Conservation (phyloP, 2,329 filamentous ascomycete genomes). For the Ascomycota sp. region DNA sequence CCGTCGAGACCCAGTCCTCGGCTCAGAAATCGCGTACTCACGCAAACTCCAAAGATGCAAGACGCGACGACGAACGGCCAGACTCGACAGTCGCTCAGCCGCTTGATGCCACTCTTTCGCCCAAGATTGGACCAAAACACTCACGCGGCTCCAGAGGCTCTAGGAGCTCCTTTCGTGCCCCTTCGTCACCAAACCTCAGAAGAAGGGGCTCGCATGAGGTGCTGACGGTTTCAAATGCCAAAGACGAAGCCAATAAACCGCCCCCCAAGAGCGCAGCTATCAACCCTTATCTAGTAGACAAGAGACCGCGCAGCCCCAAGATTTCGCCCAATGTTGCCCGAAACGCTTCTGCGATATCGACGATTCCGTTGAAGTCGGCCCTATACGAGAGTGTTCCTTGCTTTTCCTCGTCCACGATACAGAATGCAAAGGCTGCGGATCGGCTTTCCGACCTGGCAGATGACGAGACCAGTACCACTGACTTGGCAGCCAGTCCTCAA, state of each 20-base stretch:
- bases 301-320: conserved; percentile 12
- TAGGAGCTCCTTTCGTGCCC: conserved; percentile 4
- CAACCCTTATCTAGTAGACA: conserved; percentile 14
- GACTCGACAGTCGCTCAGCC: not conserved
- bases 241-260: conserved; percentile 12
- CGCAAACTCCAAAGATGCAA: not conserved
- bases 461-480: conserved; percentile 1
- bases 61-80: not conserved
- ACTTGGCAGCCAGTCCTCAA: not conserved
- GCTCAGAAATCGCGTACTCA: not conserved
- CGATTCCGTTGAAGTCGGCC: conserved; percentile 14
- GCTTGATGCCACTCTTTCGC: conserved; percentile 2
- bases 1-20: not conserved
- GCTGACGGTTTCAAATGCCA: conserved; percentile 6
- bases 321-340: conserved; percentile 6
- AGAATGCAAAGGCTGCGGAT: conserved; percentile 6
- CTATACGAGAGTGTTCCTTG: conserved; percentile 17
- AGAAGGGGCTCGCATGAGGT: conserved; percentile 13
- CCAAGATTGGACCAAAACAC: conserved; percentile 2
- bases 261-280: conserved; percentile 11
- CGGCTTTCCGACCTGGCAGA: conserved; percentile 5
- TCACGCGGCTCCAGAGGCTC: conserved; percentile 6
- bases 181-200: conserved; percentile 9
- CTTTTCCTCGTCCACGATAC: conserved; percentile 6
- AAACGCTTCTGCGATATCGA: conserved; percentile 12